phyloP scores from a whole-genome alignment of 2,329 filamentous ascomycete species.

The Plenodomus tracheiphilus region DNA sequence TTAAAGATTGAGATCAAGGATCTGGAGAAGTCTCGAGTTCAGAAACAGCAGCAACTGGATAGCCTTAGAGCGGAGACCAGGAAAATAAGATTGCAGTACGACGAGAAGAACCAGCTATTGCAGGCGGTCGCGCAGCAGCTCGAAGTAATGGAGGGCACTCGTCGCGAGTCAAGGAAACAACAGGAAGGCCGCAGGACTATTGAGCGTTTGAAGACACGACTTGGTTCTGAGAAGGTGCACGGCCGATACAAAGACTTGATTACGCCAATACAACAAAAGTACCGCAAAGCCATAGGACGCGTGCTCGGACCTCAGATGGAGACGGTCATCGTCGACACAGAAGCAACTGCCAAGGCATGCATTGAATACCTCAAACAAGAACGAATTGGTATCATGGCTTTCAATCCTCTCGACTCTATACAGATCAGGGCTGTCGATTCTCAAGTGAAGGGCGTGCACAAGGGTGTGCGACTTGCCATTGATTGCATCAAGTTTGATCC shows the following conservation, averaged over 20 bases:
- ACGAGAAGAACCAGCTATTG: slow-evolving; percentile 90
- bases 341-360: slow-evolving; percentile 91
- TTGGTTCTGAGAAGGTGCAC: slow-evolving; percentile 74
- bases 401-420: slow-evolving; percentile 96
- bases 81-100: slow-evolving; percentile 73
- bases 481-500: slow-evolving; percentile 95
- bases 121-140: slow-evolving; percentile 80
- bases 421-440: slow-evolving; percentile 91
- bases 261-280: slow-evolving; percentile 97
- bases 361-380: slow-evolving; percentile 94
- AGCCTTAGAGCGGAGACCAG: slow-evolving; percentile 48
- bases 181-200: slow-evolving; percentile 79
- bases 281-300: slow-evolving; percentile 87
- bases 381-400: slow-evolving; percentile 82
- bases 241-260: slow-evolving; percentile 90
- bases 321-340: slow-evolving; percentile 90
- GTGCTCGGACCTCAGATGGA: slow-evolving; percentile 93
- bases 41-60: slow-evolving; percentile 90
- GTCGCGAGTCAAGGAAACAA: slow-evolving; percentile 83
- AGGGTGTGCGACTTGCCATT: slow-evolving; percentile 83
- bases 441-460: slow-evolving; percentile 84
- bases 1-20: slow-evolving; percentile 67
- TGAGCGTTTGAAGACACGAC: slow-evolving; percentile 83
- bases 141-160: slow-evolving; percentile 80
- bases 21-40: slow-evolving; percentile 75